Evolutionary conservation across 2,329 filamentous ascomycete genomes (phyloP), one percentile per base, ranked within the genome.

Genomic region (Pleomassaria siparia): DNA sequence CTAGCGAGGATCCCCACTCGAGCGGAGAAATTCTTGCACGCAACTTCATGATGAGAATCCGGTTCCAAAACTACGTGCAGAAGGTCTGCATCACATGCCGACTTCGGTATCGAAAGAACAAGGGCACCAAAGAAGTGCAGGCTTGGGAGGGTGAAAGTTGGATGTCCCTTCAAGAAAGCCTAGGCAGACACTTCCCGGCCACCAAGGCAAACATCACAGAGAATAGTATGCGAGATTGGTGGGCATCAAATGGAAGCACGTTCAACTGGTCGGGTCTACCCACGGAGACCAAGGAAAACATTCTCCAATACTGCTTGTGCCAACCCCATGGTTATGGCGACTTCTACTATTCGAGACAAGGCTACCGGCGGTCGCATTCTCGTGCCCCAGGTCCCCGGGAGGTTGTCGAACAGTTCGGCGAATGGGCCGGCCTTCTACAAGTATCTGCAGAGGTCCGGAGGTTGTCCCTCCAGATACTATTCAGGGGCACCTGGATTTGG

Each of bases 201-300:
- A 10, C 42, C 0, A n/a, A 40, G 0, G 39, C 56, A 0, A n/a
- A 20, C 1, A 13, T 37, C 2, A 18, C 7, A 13, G 8, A 12
- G 1, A 29, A 49, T 0, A 40, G 44, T 8, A 39, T 61, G 33
- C 52, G 40, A n/a, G 22, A 28, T 11, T 66, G 59, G 60, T 64
- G 59, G 63, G 26, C 26, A 2, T 24, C 15, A 2, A 69, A 66
- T n/a, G 54, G 56, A 3, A 54, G 54, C n/a, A 26, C 4, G 1
- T 66, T 67, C 54, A 51, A 63, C 10, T 69, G 63, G 64, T 29
- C 15, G 0, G 35, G 8, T 2, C 42, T 68, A 1, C 56, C 66
- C 0, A 63, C 52, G 0, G 64, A 69, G 20, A 25, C 68, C 0
- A 68, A 67, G 28, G 58, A 62, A 24, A 37, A 51, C 11, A 43